Percentiles rank a stretch among this genome's conserved stretches.
Evolutionary conservation across 1,139 yeast genomes (phyloP).

Genomic region (Scheffersomyces cryptocercus): DNA sequence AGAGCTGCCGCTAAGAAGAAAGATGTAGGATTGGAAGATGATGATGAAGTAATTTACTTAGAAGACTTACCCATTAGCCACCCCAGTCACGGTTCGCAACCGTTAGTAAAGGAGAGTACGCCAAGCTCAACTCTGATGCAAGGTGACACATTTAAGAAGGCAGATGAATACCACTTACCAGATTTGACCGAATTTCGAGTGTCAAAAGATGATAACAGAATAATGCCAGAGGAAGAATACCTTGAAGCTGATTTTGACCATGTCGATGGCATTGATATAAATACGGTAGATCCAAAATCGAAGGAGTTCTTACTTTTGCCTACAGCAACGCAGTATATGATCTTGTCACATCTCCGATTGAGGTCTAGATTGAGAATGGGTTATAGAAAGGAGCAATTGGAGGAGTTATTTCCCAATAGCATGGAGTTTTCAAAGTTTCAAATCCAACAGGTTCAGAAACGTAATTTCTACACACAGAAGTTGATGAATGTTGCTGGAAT

Average conservation of each 20-base stretch:
- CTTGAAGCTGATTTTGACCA: slow-evolving; percentile 64
- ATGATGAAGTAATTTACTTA: slow-evolving; percentile 31
- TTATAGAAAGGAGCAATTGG: slow-evolving; percentile 81
- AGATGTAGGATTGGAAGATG: slow-evolving; percentile 11
- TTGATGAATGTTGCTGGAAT: slow-evolving; percentile 84
- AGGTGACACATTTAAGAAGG: slow-evolving; percentile 27
- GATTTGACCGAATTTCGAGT: slow-evolving; percentile 46
- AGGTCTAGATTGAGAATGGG: slow-evolving; percentile 95
- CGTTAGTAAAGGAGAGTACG: not conserved
- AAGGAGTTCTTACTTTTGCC: slow-evolving; percentile 68
- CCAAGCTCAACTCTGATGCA: slow-evolving; percentile 1
- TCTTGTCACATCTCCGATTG: slow-evolving; percentile 76
- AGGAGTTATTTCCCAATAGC: slow-evolving; percentile 75
- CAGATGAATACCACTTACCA: slow-evolving; percentile 88
- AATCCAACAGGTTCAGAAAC: slow-evolving; percentile 85
- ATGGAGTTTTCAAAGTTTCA: slow-evolving; percentile 93
- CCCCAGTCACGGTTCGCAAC: slow-evolving; percentile 12
- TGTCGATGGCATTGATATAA: slow-evolving; percentile 70
- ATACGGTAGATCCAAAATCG: slow-evolving; percentile 69
- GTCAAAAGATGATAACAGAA: slow-evolving; percentile 59
- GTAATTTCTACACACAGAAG: slow-evolving; percentile 87
- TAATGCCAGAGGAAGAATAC: slow-evolving; percentile 73
- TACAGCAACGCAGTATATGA: slow-evolving; percentile 82
- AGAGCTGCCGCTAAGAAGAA: not conserved
- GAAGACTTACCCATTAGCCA: slow-evolving; percentile 43